These are phyloP conservation scores for Pleurotus ostreatus DNA, from an alignment of 768 basidiomycete genomes.

Conservation along the genomic window DNA sequence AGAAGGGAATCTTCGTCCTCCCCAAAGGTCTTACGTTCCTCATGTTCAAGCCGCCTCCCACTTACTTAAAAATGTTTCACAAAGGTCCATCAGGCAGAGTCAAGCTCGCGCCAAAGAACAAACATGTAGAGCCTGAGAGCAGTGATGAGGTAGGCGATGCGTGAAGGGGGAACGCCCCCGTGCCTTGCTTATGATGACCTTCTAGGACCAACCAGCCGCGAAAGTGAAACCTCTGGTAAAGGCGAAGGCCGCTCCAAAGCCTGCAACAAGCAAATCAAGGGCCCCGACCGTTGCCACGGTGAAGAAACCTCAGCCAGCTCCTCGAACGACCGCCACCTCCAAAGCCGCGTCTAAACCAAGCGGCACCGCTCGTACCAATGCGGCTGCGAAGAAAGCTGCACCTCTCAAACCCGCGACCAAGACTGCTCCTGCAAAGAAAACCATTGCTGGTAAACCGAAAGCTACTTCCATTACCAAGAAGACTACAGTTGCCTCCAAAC, in stretches of 20 bases:
- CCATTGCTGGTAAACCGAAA: slow-evolving; percentile 33
- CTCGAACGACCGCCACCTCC: slow-evolving; percentile 13
- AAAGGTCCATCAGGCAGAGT: slow-evolving; percentile 69
- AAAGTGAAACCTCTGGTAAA: slow-evolving; percentile 31
- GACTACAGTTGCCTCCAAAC: slow-evolving; percentile 30
- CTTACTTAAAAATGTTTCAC: slow-evolving; percentile 19
- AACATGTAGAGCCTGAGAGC: slow-evolving; percentile 23
- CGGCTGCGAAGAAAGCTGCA: slow-evolving; percentile 21
- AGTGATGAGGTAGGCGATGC: slow-evolving; percentile 37
- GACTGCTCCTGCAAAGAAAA: slow-evolving; percentile 26
- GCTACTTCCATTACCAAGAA: slow-evolving; percentile 30
- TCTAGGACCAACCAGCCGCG: slow-evolving; percentile 22
- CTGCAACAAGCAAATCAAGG: slow-evolving; percentile 18
- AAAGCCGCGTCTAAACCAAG: slow-evolving; percentile 22
- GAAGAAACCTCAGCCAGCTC: slow-evolving; percentile 17
- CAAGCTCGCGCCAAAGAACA: slow-evolving; percentile 58
- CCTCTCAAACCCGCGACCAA: slow-evolving; percentile 25
- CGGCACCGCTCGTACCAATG: slow-evolving; percentile 17
- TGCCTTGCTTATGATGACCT: background rate
- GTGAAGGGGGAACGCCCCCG: no score
- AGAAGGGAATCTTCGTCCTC: slow-evolving; percentile 78
- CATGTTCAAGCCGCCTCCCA: slow-evolving; percentile 1
- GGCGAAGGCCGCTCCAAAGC: slow-evolving; percentile 36
- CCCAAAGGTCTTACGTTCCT: slow-evolving; percentile 66
- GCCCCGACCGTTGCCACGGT: slow-evolving; percentile 10